Conservation (phyloP, 2,329 filamentous ascomycete genomes). For the Aurifilum marmelostoma region DNA sequence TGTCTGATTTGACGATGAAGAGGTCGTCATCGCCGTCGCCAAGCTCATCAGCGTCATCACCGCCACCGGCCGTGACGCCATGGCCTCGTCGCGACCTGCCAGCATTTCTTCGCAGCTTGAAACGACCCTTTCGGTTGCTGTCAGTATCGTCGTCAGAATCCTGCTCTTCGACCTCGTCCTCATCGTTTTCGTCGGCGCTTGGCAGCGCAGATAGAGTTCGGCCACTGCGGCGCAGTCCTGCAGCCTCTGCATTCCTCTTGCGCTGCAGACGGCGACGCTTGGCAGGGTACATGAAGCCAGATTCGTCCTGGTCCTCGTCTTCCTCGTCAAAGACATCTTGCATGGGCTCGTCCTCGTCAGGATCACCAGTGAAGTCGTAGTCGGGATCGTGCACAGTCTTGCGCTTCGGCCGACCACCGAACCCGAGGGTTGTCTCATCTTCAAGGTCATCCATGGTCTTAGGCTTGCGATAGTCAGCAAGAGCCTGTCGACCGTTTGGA, state of each 20-base stretch:
- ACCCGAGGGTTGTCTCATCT: conserved; percentile 17
- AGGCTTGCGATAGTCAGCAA: conserved; percentile 32
- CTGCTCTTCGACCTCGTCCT: not conserved
- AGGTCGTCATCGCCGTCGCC: conserved; percentile 24
- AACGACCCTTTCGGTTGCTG: conserved; percentile 12
- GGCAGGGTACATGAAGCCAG: conserved; percentile 19
- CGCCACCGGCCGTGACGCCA: not conserved
- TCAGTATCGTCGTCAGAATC: conserved; percentile 14
- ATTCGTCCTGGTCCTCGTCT: conserved; percentile 24
- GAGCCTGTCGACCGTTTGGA: conserved; percentile 33
- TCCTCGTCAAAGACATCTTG: conserved; percentile 19
- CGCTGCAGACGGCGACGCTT: conserved; percentile 22
- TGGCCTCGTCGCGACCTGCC: not conserved
- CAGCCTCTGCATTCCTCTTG: not conserved
- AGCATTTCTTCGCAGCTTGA: conserved; percentile 13
- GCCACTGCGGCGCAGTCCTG: conserved; percentile 14
- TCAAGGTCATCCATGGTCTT: conserved; percentile 26
- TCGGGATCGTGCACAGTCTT: conserved; percentile 39
- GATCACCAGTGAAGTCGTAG: conserved; percentile 31
- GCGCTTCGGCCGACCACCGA: conserved; percentile 21
- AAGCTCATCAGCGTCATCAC: conserved; percentile 28
- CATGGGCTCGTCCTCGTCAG: conserved; percentile 31
- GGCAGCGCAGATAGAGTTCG: not conserved
- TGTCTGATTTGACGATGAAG: conserved; percentile 36
- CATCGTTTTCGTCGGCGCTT: conserved; percentile 12